A percentile compares a stretch with the other conserved stretches of the same genome.
Evolutionary conservation across 2,329 filamentous ascomycete genomes (phyloP).

Genomic region (Hawksworthiomyces lignivorus): DNA sequence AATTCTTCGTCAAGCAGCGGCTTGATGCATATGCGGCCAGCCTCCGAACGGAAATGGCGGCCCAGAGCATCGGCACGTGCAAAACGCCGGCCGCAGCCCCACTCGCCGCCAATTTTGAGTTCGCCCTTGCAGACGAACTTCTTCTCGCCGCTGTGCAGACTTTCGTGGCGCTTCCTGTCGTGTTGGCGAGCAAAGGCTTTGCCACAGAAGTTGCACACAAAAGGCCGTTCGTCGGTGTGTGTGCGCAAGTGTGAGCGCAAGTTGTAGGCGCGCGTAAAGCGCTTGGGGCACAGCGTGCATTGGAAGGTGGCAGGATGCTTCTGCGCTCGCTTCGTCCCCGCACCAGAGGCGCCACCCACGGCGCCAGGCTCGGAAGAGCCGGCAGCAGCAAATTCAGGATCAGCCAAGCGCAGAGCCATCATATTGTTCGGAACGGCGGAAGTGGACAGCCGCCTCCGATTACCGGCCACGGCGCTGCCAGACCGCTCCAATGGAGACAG

Average conservation of each 20-base stretch:
- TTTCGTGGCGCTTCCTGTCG: constrained; percentile 94
- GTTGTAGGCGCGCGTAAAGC: constrained; percentile 95
- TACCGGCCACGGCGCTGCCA: constrained; percentile 37
- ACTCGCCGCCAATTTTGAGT: constrained; percentile 72
- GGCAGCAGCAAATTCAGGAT: constrained; percentile 76
- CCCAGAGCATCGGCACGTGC: constrained; percentile 92
- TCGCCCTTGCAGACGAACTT: constrained; percentile 96
- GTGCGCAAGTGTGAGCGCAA: constrained; percentile 90
- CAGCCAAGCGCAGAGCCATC: constrained; percentile 82
- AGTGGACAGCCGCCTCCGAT: constrained; percentile 53
- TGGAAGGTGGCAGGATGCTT: constrained; percentile 98
- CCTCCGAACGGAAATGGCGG: constrained; percentile 90
- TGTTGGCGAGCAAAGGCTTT: constrained; percentile 98
- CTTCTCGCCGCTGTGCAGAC: constrained; percentile 93
- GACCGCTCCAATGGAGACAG: constrained; percentile 53
- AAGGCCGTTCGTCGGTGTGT: constrained; percentile 93
- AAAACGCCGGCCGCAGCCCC: constrained; percentile 91
- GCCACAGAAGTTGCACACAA: constrained; percentile 92
- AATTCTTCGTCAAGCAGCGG: constrained; percentile 95
- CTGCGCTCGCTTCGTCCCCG: constrained; percentile 70
- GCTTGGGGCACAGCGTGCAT: constrained; percentile 85
- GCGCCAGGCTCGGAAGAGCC: constrained; percentile 44
- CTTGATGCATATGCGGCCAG: constrained; percentile 92
- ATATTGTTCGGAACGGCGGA: constrained; percentile 55
- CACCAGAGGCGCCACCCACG: constrained; percentile 50